phyloP scores from a whole-genome alignment of 768 basidiomycete species.

The Suillus discolor region DNA sequence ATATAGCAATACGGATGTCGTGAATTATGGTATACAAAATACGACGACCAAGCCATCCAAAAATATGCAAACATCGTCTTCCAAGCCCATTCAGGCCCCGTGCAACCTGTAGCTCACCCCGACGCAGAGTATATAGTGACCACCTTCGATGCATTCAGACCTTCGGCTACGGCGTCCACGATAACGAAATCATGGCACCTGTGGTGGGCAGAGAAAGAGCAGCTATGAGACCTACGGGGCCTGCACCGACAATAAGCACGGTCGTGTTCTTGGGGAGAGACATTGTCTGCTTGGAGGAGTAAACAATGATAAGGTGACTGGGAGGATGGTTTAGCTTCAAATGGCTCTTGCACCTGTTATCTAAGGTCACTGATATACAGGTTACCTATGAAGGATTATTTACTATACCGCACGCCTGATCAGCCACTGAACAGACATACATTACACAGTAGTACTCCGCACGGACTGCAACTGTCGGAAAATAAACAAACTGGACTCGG shows the following conservation, averaged over 20 bases:
- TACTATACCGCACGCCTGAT: neutral
- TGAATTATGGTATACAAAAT: too few relatives aligned
- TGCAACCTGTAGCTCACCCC: slow-evolving; percentile 36
- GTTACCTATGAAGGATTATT: neutral
- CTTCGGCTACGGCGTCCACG: too few relatives aligned
- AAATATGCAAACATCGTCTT: too few relatives aligned
- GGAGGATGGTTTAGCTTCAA: neutral
- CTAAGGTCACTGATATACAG: neutral
- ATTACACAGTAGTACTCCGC: too few relatives aligned
- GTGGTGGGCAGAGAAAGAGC: slow-evolving; percentile 50
- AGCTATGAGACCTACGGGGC: slow-evolving; percentile 49
- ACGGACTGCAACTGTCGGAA: neutral
- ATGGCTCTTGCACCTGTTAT: neutral
- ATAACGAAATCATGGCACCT: slow-evolving; percentile 29
- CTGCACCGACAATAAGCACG: slow-evolving; percentile 54
- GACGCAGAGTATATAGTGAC: slow-evolving; percentile 46
- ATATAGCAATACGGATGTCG: too few relatives aligned
- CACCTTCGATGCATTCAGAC: slow-evolving; percentile 40
- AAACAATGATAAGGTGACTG: neutral
- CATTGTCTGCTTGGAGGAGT: neutral
- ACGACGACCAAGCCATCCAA: neutral
- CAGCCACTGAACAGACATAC: neutral
- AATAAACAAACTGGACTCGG: neutral
- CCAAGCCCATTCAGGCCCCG: too few relatives aligned
- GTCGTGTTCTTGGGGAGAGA: slow-evolving; percentile 27